Base-by-base conservation (phyloP, 1,139 yeast species). In the Blastobotrys proliferans region DNA sequence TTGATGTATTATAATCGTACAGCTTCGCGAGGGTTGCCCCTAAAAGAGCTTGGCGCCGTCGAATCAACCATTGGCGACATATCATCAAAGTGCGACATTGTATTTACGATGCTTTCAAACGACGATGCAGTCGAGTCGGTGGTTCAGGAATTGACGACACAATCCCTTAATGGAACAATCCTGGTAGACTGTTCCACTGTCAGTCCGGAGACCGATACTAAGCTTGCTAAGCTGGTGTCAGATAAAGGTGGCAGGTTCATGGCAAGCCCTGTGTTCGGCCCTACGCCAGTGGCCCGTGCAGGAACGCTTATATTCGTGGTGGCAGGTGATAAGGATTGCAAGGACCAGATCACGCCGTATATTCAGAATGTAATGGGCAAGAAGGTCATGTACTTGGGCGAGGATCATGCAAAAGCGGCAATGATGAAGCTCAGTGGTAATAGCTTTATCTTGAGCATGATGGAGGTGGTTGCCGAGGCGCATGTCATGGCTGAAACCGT, bases 251-350 rank as follows among this genome's bases (percentile, higher is more conserved):
- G 51, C 4, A 28, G 33, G 3, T 58, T 54, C 35, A 50, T 60
- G 28, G 52, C 62, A 3, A 46, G 59, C 24, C 64, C 63, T 1
- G 63, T 60, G 34, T 60, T 60, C 44, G 64, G 64, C 8, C 57
- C 59, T 6, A 50, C 60, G 4, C 57, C 60, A 2, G 52, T 54
- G 19, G 63, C 64, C 1, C 49, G 41, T 17, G 57, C 58, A 10
- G 61, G 51, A 6, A 46, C 50, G 38, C 50, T 60, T 20, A 48
- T 60, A 30, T 54, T 60, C 41, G 56, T 50, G 16, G 49, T 52
- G n/a, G 50, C 58, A 4, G 64, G 64, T 2, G 48, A 53, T 4
- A 44, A 54, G 38, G 34, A 28, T 6, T 55, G 50, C 19, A 48
- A 56, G 13, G 56, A 46, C 16, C 33, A 38, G 18, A 43, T 56